Conservation (phyloP, 805 yeast species). For the Kodamaea sagamina region DNA sequence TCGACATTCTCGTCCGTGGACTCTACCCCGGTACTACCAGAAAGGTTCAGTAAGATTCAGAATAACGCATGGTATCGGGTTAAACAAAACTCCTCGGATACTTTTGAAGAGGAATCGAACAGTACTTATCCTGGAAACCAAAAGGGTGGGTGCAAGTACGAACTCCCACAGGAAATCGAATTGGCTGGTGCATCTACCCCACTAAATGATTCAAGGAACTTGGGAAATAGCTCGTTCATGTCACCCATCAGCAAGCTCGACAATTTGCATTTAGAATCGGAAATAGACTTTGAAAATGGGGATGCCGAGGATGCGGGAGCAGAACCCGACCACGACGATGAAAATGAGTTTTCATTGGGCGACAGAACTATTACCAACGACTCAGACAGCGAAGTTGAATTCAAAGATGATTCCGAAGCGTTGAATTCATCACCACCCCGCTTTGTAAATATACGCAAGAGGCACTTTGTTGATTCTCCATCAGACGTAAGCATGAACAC, state of each 20-base stretch:
- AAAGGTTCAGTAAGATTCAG: neutral
- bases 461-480: slow-evolving; percentile 29
- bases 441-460: slow-evolving; percentile 27
- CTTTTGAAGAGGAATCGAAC: slow-evolving; percentile 13
- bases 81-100: slow-evolving; percentile 12
- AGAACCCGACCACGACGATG: slow-evolving; percentile 8
- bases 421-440: slow-evolving; percentile 20
- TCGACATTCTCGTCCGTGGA: slow-evolving; percentile 6
- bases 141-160: neutral
- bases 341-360: slow-evolving; percentile 23
- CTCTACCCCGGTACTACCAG: slow-evolving; percentile 6
- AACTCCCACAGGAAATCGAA: slow-evolving; percentile 12
- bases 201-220: slow-evolving; percentile 13
- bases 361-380: slow-evolving; percentile 30
- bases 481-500: slow-evolving; percentile 28
- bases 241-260: slow-evolving; percentile 41
- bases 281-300: slow-evolving; percentile 11
- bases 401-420: slow-evolving; percentile 11
- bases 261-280: slow-evolving; percentile 32
- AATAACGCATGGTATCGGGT: slow-evolving; percentile 15
- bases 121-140: neutral
- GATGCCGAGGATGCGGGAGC: neutral
- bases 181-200: slow-evolving; percentile 29
- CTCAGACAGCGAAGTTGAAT: slow-evolving; percentile 20
- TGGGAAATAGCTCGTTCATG: slow-evolving; percentile 20